Evolutionary conservation across 345 rosid genomes (phyloP).

Genomic region (Populus pruinosa): DNA sequence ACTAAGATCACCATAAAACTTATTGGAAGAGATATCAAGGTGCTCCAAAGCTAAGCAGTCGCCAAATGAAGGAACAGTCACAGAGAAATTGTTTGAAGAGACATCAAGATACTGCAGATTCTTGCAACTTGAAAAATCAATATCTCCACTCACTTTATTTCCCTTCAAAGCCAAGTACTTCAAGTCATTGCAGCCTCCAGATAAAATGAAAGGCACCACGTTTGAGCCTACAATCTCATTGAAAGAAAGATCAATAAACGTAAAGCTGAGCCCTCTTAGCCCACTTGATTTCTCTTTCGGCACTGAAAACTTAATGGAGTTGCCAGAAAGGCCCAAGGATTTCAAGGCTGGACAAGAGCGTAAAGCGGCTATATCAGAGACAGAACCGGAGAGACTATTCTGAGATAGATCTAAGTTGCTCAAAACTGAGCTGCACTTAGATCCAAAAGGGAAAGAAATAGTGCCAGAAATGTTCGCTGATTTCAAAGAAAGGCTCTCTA

Average conservation of each 20-base stretch:
- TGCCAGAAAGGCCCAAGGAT: slow-evolving; percentile 55
- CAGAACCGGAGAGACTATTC: slow-evolving; percentile 59
- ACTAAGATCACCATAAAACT: slow-evolving; percentile 57
- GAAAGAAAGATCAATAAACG: slow-evolving; percentile 71
- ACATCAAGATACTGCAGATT: slow-evolving; percentile 61
- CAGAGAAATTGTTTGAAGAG: slow-evolving; percentile 71
- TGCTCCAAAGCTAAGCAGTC: slow-evolving; percentile 59
- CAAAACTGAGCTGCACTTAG: slow-evolving; percentile 63
- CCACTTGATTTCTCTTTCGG: slow-evolving; percentile 35
- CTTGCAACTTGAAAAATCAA: slow-evolving; percentile 60
- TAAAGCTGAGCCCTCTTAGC: slow-evolving; percentile 43
- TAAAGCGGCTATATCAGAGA: slow-evolving; percentile 44
- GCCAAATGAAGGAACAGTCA: slow-evolving; percentile 49
- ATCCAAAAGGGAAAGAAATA: slow-evolving; percentile 46
- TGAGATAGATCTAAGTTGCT: slow-evolving; percentile 68
- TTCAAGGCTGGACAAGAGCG: slow-evolving; percentile 56
- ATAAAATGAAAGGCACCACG: slow-evolving; percentile 49
- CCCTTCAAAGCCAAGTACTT: slow-evolving; percentile 50
- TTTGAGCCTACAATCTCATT: slow-evolving; percentile 51
- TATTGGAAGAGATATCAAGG: slow-evolving; percentile 76
- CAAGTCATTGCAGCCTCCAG: slow-evolving; percentile 59
- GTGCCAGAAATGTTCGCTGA: slow-evolving; percentile 55
- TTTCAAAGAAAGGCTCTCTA: slow-evolving; percentile 54
- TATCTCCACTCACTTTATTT: slow-evolving; percentile 63
- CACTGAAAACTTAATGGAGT: slow-evolving; percentile 42